phyloP scores from a whole-genome alignment of 2,329 filamentous ascomycete species.

The Coniosporium tulheliwenetii region DNA sequence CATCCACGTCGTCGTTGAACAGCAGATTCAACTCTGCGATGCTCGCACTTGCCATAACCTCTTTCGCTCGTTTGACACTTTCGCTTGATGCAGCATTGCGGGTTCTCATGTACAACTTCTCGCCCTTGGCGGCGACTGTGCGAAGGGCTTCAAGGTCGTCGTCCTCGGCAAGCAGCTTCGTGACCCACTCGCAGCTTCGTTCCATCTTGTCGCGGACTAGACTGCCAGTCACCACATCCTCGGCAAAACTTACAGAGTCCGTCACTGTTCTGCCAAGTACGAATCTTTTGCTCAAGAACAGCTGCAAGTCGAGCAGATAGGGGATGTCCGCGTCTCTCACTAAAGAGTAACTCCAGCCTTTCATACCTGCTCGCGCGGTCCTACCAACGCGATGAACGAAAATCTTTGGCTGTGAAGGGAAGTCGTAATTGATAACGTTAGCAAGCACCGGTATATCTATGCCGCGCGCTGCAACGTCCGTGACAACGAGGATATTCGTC shows the following conservation, averaged over 20 bases:
- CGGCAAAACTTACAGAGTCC: conserved; percentile 52
- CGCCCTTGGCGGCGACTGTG: conserved; percentile 67
- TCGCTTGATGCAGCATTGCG: conserved; percentile 79
- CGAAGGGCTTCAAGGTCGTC: conserved; percentile 58
- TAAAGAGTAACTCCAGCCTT: conserved; percentile 90
- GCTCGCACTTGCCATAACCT: conserved; percentile 51
- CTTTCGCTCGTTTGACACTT: conserved; percentile 76
- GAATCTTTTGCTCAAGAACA: conserved; percentile 79
- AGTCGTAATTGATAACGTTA: conserved; percentile 98
- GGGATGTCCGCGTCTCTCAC: conserved; percentile 77
- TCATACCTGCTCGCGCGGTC: conserved; percentile 82
- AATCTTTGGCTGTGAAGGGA: conserved; percentile 89
- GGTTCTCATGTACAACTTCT: conserved; percentile 82
- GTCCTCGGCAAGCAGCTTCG: conserved; percentile 60
- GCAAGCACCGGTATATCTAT: conserved; percentile 93
- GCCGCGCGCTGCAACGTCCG: conserved; percentile 89
- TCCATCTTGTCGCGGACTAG: conserved; percentile 61
- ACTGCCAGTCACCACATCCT: conserved; percentile 71
- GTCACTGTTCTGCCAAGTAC: conserved; percentile 53
- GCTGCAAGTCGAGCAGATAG: conserved; percentile 82
- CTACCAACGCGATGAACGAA: conserved; percentile 93
- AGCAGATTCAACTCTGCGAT: conserved; percentile 68
- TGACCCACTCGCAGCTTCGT: conserved; percentile 65
- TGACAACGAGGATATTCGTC: conserved; percentile 85
- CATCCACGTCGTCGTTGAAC: conserved; percentile 49